phyloP scores from a whole-genome alignment of 2,329 filamentous ascomycete genomes.

The Fusarium nanum region DNA sequence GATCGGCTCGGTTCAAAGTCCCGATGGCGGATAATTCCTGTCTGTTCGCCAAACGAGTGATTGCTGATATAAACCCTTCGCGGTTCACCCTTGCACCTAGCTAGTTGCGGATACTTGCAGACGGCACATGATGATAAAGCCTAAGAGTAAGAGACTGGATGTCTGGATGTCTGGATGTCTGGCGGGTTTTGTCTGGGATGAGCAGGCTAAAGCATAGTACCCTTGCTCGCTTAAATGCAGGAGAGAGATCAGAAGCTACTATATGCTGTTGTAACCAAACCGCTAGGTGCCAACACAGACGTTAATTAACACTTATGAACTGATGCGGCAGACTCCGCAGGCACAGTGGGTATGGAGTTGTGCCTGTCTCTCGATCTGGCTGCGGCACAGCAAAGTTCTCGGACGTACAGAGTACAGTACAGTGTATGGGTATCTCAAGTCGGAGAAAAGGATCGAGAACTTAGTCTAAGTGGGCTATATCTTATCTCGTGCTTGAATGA shows the following conservation, averaged over 20 bases:
- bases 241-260: neutral
- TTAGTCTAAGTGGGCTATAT: neutral
- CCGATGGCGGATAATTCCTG: neutral
- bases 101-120: conserved; percentile 20
- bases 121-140: neutral
- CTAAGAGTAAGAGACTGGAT: neutral
- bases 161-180: neutral
- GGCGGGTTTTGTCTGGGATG: neutral
- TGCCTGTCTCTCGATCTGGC: neutral
- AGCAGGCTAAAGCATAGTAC: neutral
- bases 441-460: conserved; percentile 27
- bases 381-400: conserved; percentile 1
- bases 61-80: neutral
- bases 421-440: neutral
- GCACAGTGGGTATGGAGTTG: neutral
- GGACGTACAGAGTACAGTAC: neutral
- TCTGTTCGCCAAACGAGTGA: neutral
- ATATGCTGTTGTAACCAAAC: neutral
- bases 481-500: conserved; percentile 6
- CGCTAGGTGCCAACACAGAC: neutral
- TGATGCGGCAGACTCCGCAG: conserved; percentile 8
- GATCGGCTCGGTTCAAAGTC: neutral
- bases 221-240: neutral
- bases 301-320: neutral
- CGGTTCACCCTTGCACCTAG: neutral